Evolutionary conservation across 1,284 basidiomycete species (phyloP), one percentile per base, ranked within the genome.

Genomic region (Farysia itapuensis): DNA sequence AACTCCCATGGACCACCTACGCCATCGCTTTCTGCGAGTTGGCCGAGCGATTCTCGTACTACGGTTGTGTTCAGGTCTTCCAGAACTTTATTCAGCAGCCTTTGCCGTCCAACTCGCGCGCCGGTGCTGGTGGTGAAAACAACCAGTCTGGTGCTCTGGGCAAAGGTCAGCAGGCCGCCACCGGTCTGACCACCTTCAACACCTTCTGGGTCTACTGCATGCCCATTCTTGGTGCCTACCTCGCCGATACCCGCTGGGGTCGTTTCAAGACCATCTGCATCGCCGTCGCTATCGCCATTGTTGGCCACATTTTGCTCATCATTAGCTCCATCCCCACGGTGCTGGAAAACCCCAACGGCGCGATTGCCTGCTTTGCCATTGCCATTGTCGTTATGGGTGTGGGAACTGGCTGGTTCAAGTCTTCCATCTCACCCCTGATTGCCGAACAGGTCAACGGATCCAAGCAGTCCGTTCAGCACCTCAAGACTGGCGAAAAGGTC

Each of bases 371-470:
- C 29, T 89, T 91, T 70, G 67, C 81, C 33, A 42, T 76, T 31
- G 65, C 68, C 14, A 51, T 76, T 21, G 43, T 76, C 45, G 37
- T 75, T 26, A 71, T 70, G 61, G 77, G 77, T 14, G 39, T 81
- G 15, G 82, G 84, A 8, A 86, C 89, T 4, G 89, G 89, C 16
- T 81, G 84, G 22, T 89, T 92, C 82, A 90, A 90, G 78, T 76
- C 85, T 0, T 59, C 48, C 12, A 57, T 72, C 35, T 29, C 43
- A 4, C 64, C 67, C 2, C 29, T 75, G 33, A 67, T 75, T n/a
- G 70, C 67, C 4, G 90, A 90, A 72, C 75, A 75, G 48, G 64
- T 74, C 32, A 61, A 58, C 15, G 49, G 57, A 12, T 64, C 64
- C 8, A 63, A 70, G 35, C 61, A 66, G 31, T 64, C 61, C 18